phyloP scores from a whole-genome alignment of 2,329 filamentous ascomycete genomes.

The Penicillium sp. region DNA sequence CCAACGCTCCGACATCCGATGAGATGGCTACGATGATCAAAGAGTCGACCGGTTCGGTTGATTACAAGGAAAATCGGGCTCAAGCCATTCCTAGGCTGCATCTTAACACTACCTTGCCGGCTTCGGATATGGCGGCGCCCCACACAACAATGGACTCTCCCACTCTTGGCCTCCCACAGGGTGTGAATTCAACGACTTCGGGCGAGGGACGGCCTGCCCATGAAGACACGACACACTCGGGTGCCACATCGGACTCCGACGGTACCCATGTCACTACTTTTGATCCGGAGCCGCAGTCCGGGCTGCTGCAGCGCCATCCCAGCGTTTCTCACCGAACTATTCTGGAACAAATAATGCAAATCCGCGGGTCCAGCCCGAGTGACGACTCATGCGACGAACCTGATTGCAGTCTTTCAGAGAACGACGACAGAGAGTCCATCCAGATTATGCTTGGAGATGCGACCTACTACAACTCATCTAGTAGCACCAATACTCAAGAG shows the following conservation, averaged over 20 bases:
- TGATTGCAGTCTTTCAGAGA: slow-evolving; percentile 45
- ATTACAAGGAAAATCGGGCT: slow-evolving; percentile 14
- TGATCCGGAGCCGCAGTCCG: slow-evolving; percentile 69
- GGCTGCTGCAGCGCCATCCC: slow-evolving; percentile 43
- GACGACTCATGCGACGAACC: slow-evolving; percentile 42
- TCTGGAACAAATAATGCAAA: slow-evolving; percentile 50
- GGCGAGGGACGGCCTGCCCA: slow-evolving; percentile 4
- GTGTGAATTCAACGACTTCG: slow-evolving; percentile 7
- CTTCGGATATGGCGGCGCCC: slow-evolving; percentile 17
- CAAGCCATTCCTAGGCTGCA: slow-evolving; percentile 27
- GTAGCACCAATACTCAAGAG: slow-evolving; percentile 35
- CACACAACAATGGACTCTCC: slow-evolving; percentile 44
- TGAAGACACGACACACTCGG: slow-evolving; percentile 31
- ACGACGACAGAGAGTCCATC: slow-evolving; percentile 56
- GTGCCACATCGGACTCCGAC: slow-evolving; percentile 60
- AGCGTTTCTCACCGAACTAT: slow-evolving; percentile 43
- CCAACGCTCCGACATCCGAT: slow-evolving; percentile 10
- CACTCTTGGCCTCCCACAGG: slow-evolving; percentile 39
- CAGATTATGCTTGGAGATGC: slow-evolving; percentile 55
- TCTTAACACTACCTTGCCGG: slow-evolving; percentile 26
- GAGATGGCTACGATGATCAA: slow-evolving; percentile 29
- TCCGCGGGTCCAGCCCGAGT: slow-evolving; percentile 48
- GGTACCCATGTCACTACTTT: slow-evolving; percentile 63
- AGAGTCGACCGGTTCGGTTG: slow-evolving; percentile 13
- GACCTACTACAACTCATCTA: slow-evolving; percentile 38